Evolutionary conservation across 2,329 filamentous ascomycete genomes (phyloP).

Genomic region (Madurella fahalii): DNA sequence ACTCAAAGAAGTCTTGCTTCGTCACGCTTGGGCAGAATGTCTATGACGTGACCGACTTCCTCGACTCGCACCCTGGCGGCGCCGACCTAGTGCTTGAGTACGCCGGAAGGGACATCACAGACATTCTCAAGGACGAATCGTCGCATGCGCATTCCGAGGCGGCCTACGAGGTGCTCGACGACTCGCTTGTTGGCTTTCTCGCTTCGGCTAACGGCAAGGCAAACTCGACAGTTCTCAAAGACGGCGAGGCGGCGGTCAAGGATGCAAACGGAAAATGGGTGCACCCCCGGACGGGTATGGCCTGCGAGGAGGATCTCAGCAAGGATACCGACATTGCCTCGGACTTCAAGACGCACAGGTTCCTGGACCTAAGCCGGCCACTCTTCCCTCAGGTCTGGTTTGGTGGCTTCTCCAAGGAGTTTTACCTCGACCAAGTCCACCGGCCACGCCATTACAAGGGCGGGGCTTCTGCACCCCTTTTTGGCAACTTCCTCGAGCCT

Average conservation of each 20-base stretch:
- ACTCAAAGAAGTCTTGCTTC: constrained; percentile 79
- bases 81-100: constrained; percentile 84
- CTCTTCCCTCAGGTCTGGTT: constrained; percentile 84
- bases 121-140: constrained; percentile 74
- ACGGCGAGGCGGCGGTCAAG: constrained; percentile 33
- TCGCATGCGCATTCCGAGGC: constrained; percentile 87
- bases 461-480: constrained; percentile 85
- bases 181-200: constrained; percentile 79
- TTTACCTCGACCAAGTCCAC: constrained; percentile 95
- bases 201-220: constrained; percentile 42
- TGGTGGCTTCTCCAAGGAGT: constrained; percentile 87
- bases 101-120: constrained; percentile 77
- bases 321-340: constrained; percentile 71
- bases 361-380: constrained; percentile 81
- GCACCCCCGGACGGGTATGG: constrained; percentile 77
- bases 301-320: constrained; percentile 77
- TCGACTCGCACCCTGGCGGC: constrained; percentile 87
- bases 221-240: constrained; percentile 21
- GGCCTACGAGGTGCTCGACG: constrained; percentile 93
- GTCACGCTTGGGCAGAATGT: constrained; percentile 87
- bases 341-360: constrained; percentile 90
- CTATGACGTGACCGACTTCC: constrained; percentile 90
- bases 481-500: constrained; percentile 99
- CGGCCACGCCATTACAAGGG: constrained; percentile 94
- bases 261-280: constrained; percentile 34